These are phyloP conservation scores for Dichomitus squalens DNA, from an alignment of 1,284 basidiomycete genomes.

Conservation along the genomic window DNA sequence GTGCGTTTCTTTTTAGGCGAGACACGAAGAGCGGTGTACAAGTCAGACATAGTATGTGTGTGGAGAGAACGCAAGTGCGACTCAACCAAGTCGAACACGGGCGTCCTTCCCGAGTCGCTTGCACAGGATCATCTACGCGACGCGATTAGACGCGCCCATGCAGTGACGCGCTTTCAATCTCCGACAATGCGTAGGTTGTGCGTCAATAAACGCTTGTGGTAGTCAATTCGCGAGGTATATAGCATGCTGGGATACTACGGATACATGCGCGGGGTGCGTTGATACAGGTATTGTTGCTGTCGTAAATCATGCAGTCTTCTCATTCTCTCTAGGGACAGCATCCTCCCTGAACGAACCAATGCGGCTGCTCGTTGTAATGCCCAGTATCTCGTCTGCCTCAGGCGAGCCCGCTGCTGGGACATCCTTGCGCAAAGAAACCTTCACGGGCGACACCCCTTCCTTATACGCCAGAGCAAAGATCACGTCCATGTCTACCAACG, in stretches of 20 bases:
- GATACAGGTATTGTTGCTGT: background rate
- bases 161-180: conserved; percentile 13
- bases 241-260: background rate
- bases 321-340: background rate
- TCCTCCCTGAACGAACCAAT: conserved; percentile 14
- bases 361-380: conserved; percentile 27
- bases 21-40: conserved; percentile 60
- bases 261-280: background rate
- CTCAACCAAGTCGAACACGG: conserved; percentile 14
- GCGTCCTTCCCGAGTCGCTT: conserved; percentile 9
- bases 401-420: conserved; percentile 54
- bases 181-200: conserved; percentile 20
- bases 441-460: conserved; percentile 57
- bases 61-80: conserved; percentile 9
- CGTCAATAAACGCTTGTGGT: background rate
- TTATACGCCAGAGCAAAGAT: conserved; percentile 62
- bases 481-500: conserved; percentile 58
- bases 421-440: conserved; percentile 57
- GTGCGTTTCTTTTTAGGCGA: conserved; percentile 69
- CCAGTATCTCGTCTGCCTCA: conserved; percentile 56
- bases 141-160: conserved; percentile 22
- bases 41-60: conserved; percentile 52
- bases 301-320: conserved; percentile 8
- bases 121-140: conserved; percentile 15
- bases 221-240: background rate